Evolutionary conservation across 1,284 basidiomycete species (phyloP), one percentile per base, ranked within the genome.

Genomic region (Trametes sp.): DNA sequence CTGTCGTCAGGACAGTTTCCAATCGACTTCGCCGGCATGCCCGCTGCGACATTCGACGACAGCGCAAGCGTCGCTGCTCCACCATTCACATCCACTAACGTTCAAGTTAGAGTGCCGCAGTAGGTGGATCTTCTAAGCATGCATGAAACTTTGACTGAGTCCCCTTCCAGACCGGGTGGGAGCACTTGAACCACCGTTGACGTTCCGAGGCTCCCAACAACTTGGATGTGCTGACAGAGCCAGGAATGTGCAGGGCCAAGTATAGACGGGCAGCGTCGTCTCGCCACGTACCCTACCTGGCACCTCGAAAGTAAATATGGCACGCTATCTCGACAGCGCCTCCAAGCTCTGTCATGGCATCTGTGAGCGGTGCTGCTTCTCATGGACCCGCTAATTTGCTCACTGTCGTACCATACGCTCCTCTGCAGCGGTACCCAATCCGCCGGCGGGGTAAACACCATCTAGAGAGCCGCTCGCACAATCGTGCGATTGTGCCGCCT

Each of bases 401-500:
- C 38, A 33, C 19, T 54, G 44, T 60, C 59, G 53, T 54, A 60
- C 52, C 52, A 60, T 26, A 21, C 28, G 26, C 24, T 21, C 44
- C 44, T 49, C 42, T 19, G 10, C 35, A 19, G 14, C 33, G 50
- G 54, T 31, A 59, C 45, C 61, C 61, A 62, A 62, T 62, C 55
- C 9, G 16, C 38, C 45, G 51, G 29, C 58, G 35, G 46, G 44
- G 35, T 49, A 26, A 41, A 26, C 35, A 28, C 31, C 61, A 19
- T 11, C 31, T 38, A 38, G 26, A 5, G 36, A 35, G 49, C 35
- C 42, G 3, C 64, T 69, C 60, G 54, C 64, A 62, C 58, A 65
- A 31, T 38, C 65, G 62, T 65, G 66, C 52, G 69, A 71, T 54
- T 33, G 48, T 48, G 24, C 45, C 38, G 44, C 63, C 66, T 65